Evolutionary conservation across 108 stramenopile genomes (phyloP), one percentile per base, ranked within the genome.

Genomic region (Nitzschia sp.): DNA sequence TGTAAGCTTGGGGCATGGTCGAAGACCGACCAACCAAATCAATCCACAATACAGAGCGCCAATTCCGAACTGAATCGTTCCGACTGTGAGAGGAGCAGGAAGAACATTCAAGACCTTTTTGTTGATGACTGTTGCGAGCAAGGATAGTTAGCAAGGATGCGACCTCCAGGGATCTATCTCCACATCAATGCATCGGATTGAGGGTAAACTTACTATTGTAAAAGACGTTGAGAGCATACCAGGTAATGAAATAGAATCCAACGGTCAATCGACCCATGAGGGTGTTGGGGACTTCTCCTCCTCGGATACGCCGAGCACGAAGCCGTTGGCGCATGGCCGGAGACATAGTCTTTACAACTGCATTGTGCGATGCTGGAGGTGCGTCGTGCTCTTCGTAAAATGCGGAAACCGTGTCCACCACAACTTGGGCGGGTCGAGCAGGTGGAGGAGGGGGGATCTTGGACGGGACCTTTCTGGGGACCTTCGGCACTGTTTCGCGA

Each of bases 181-280:
- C n/a, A n/a, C n/a, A n/a, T n/a, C 8, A 44, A 44, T 44, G 41
- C 9, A 13, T 9, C n/a, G n/a, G n/a, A n/a, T n/a, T n/a, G 13
- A 11, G 38, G 38, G 16, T 32, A 11, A 58, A 91, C 90, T 83
- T 79, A 88, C 87, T 96, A 81, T 98, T 98, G 92, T 98, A 98
- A 65, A 90, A 70, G 53, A 98, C 76, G 72, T 97, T 98, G 60
- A 99, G 89, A 27, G 91, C 88, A 74, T 98, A 99, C 98, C 98
- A 99, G 44, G 97, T 71, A 15, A 68, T 86, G 75, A 98, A 98
- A 71, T 93, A 96, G 16, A 74, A 76, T 36, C 83, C 90, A 60
- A 96, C 63, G 8, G 59, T 60, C 52, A 72, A 53, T 54, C 71
- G 71, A 26, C 61, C 45, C 53, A 72, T 27, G 11, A 72, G 30